Evolutionary conservation across 176 grass and related monocot genomes (phyloP).

Genomic region (Carex parvula): DNA sequence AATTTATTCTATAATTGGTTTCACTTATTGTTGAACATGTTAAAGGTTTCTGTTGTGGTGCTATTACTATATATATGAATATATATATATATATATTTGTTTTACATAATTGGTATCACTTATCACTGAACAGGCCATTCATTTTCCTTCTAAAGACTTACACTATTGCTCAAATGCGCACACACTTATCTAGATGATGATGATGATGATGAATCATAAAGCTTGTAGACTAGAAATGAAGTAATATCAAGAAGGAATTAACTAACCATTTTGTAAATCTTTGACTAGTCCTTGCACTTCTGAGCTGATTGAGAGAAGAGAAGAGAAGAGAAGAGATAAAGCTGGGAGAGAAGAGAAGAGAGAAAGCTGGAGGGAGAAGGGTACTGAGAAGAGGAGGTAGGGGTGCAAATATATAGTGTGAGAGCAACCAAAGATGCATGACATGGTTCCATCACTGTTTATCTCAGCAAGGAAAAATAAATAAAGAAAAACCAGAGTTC

Average conservation of each 20-base stretch:
- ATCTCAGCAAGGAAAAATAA: background rate
- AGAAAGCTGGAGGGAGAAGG: background rate
- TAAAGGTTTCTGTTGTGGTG: background rate
- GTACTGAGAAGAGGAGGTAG: slow-evolving; percentile 20
- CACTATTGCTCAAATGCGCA: background rate
- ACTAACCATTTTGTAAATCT: slow-evolving; percentile 47
- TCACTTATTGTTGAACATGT: background rate
- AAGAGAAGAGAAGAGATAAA: slow-evolving; percentile 12
- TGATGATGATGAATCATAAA: background rate
- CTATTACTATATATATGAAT: background rate
- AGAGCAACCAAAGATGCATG: slow-evolving; percentile 7
- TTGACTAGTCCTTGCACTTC: background rate
- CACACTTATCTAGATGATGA: background rate
- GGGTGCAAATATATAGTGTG: slow-evolving; percentile 49
- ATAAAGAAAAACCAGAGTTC: slow-evolving; percentile 17
- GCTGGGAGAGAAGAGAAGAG: slow-evolving; percentile 16
- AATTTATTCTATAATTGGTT: background rate
- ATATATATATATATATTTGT: background rate
- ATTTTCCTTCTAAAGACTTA: background rate
- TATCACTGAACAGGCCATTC: background rate
- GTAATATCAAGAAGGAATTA: background rate
- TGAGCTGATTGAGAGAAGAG: background rate
- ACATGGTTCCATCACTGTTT: slow-evolving; percentile 26
- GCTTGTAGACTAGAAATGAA: background rate
- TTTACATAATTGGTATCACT: background rate